Conservation (phyloP, 2,329 filamentous ascomycete species). For the Lachnellula arida region DNA sequence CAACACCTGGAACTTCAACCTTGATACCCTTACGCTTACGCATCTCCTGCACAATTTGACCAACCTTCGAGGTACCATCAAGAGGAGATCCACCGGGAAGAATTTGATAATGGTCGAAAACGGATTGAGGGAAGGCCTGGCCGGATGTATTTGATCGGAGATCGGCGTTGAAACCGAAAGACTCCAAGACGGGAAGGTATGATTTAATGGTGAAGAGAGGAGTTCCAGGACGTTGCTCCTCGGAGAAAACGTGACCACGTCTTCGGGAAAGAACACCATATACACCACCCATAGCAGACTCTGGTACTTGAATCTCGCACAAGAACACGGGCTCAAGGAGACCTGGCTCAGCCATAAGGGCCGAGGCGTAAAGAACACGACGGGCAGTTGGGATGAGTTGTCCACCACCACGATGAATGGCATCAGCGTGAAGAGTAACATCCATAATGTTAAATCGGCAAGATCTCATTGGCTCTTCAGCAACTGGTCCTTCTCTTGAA, state of each 20-base stretch:
- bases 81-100: constrained; percentile 90
- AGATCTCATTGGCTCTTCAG: constrained; percentile 96
- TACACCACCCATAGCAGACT: constrained; percentile 99
- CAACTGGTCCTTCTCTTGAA: constrained; percentile 92
- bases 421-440: constrained; percentile 99
- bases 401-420: constrained; percentile 98
- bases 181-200: constrained; percentile 94
- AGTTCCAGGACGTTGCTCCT: constrained; percentile 97
- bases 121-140: constrained; percentile 97
- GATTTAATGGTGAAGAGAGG: constrained; percentile 99
- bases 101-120: constrained; percentile 98
- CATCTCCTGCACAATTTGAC: constrained; percentile 79
- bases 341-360: constrained; percentile 85
- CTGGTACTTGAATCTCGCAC: constrained; percentile 98
- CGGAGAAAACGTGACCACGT: constrained; percentile 98
- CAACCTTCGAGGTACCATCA: constrained; percentile 76
- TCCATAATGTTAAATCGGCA: constrained; percentile 99
- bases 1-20: constrained; percentile 84
- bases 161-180: constrained; percentile 98
- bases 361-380: constrained; percentile 92
- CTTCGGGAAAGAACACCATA: constrained; percentile 97
- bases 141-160: constrained; percentile 89
- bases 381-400: constrained; percentile 97
- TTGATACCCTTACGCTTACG: constrained; percentile 99
- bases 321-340: constrained; percentile 97